Base-by-base conservation (phyloP, 306 rosid species). In the Vigna hirtella region DNA sequence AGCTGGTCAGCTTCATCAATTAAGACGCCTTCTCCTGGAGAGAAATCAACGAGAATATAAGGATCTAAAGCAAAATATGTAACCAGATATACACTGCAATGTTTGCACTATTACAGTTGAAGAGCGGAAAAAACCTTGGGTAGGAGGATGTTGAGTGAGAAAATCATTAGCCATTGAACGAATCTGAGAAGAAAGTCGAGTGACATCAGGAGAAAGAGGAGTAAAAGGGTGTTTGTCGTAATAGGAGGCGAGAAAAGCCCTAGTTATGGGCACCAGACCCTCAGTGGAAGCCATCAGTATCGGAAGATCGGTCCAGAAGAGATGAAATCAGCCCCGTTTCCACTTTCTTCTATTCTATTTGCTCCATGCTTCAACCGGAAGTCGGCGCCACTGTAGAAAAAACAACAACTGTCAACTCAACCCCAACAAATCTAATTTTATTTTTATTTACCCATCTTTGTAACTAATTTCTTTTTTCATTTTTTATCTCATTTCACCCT, bases 251-350 rank as follows among this genome's bases (percentile, higher is more conserved):
- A 95, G 97, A 75, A 85, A 81, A 22, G 74, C 79, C 83, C 98
- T 83, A 20, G 98, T 95, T 40, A 95, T 95, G 9, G 98, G 97
- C 22, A 95, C 93, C 42, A 92, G 83, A 73, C 98, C 98, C 79
- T 88, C 97, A 28, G 87, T 95, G 7, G 96, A 89, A 82, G 98
- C 93, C 98, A 92, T 93, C 42, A 45, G 64, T 62, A 85, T 91
- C 59, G 57, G 64, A 71, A 38, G 18, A 48, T 64, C 79, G 34
- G 70, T 10, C 4, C 45, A 40, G 47, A 42, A 9, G 5, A 45
- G 22, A 53, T 38, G 26, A 3, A 50, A 17, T 30, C 26, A 1
- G 47, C 16, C 15, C 0, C 18, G 18, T 58, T 36, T 36, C 9
- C 53, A 2, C 9, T 56, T 10, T 43, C 45, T 57, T 16, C 52